Evolutionary conservation across 2,329 filamentous ascomycete genomes (phyloP).

Genomic region (Claviceps sorghi): DNA sequence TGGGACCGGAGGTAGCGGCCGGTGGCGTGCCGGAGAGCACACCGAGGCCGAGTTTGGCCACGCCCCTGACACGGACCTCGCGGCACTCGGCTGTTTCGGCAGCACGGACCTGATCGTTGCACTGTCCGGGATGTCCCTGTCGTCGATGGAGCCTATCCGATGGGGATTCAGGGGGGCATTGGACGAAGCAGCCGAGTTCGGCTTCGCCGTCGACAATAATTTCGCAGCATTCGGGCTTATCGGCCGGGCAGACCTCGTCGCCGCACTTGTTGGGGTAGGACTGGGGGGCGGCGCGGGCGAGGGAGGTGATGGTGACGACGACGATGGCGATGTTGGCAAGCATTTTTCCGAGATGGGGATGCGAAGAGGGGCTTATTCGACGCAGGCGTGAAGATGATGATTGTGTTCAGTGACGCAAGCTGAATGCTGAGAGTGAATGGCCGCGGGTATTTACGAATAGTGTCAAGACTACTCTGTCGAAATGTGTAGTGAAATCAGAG

Average conservation of each 20-base stretch:
- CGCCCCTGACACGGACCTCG: not conserved
- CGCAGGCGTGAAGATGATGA: too few species aligned
- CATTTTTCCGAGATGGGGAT: not conserved
- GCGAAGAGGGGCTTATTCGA: not conserved
- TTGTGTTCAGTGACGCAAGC: not conserved
- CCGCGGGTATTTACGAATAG: too few species aligned
- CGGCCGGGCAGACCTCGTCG: not conserved
- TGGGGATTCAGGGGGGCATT: not conserved
- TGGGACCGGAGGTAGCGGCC: not conserved
- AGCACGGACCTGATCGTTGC: not conserved
- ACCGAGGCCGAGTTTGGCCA: too few species aligned
- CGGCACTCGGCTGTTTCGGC: not conserved
- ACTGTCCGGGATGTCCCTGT: not conserved
- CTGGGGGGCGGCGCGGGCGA: not conserved
- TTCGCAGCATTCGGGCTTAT: not conserved
- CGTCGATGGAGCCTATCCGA: not conserved
- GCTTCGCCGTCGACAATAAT: not conserved
- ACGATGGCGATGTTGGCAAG: not conserved
- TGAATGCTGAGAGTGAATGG: too few species aligned
- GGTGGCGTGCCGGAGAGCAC: too few species aligned
- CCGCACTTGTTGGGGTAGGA: not conserved
- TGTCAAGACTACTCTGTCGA: too few species aligned
- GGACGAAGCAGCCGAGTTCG: not conserved
- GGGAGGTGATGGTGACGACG: not conserved
- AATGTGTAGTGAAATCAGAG: too few species aligned